Evolutionary conservation across 2,329 filamentous ascomycete species (phyloP), one percentile per base, ranked within the genome.

Genomic region (Cladorrhinum sp.): DNA sequence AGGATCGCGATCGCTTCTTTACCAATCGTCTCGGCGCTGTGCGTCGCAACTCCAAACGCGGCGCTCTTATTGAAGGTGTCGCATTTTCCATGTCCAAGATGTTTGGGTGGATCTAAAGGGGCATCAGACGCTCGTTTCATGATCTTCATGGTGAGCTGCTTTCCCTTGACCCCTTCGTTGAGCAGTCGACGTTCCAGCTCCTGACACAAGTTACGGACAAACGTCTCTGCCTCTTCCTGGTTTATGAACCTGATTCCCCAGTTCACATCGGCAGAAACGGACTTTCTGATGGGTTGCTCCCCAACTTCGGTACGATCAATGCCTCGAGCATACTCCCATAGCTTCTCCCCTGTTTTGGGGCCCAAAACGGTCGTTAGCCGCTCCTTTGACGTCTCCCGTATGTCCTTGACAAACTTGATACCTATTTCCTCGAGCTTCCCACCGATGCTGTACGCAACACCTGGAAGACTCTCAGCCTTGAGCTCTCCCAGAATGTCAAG

Each of bases 161-260:
- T 90, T 14, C 95, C 95, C 70, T 90, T 96, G 57, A 97, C 92
- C 28, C 87, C 82, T 72, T 97, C 92, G 65, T 92, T 90, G 21
- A 92, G 71, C 18, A 99, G 77, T 1, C 95, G 84, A 59, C 87
- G 88, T 67, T 93, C 87, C 6, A 99, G 77, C 73, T 99, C 95
- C 59, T 88, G 88, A 70, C 91, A 95, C 0, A 99, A 78, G 66
- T 91, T 95, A 63, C 86, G 79, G 28, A 98, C 83, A 72, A 99
- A 99, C 65, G 96, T 91, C 62, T 98, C 94, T 0, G 92, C 93
- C 74, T 99, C 94, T n/a, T 85, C 82, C 70, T 97, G 92, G 62
- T 84, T 96, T 67, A 95, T 86, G 72, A 99, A 99, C 5, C 95
- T 87, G 59, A 99, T 96, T 2, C 96, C 95, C 95, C 95, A 99